These are phyloP conservation scores for Bonia amplexicaulis DNA, from an alignment of 176 grass and related monocot genomes.

Conservation along the genomic window DNA sequence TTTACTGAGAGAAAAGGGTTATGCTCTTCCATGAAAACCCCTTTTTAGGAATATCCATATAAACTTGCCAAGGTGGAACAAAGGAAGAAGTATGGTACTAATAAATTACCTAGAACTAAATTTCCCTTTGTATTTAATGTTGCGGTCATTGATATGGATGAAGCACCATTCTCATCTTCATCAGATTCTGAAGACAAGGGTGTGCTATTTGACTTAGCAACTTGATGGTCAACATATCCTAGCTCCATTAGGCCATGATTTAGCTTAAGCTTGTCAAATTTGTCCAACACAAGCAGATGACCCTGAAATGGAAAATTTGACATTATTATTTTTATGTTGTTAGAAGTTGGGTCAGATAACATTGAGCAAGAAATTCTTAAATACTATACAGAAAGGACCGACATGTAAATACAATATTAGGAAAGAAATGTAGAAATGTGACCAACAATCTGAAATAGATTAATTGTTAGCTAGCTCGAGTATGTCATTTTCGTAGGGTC, in stretches of 20 bases:
- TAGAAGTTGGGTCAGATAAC: not conserved
- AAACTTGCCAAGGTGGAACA: conserved; percentile 2
- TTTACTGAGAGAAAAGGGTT: conserved; percentile 7
- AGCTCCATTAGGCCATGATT: conserved; percentile 95
- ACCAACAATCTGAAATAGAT: not conserved
- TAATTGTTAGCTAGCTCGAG: not conserved
- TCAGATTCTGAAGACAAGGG: conserved; percentile 25
- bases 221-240: conserved; percentile 79
- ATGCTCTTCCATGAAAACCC: not conserved
- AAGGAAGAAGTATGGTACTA: conserved; percentile 12
- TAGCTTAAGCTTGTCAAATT: conserved; percentile 65
- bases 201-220: conserved; percentile 31
- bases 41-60: not conserved
- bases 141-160: conserved; percentile 92
- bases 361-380: not conserved
- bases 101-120: conserved; percentile 69
- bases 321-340: not conserved
- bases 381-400: not conserved
- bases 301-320: conserved; percentile 49
- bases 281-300: conserved; percentile 86
- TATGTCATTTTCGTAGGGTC: not conserved
- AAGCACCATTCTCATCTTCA: conserved; percentile 39
- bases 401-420: conserved; percentile 2
- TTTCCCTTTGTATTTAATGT: conserved; percentile 60
- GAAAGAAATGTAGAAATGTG: not conserved